Evolutionary conservation across 2,329 filamentous ascomycete species (phyloP).

Genomic region (Cercospora zeina): DNA sequence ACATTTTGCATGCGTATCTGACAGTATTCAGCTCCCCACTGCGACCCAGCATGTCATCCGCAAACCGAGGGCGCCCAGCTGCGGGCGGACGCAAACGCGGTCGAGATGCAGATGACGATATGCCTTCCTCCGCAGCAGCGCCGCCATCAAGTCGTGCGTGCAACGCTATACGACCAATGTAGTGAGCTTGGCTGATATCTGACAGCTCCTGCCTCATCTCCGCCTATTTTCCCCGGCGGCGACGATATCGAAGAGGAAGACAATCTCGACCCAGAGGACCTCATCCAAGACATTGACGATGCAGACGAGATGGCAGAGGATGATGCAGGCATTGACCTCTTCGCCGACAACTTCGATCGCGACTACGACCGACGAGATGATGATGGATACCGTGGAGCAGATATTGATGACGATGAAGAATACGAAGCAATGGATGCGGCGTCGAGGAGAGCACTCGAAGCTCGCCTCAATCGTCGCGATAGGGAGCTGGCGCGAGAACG

Average conservation of each 20-base stretch:
- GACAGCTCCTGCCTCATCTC: slow-evolving; percentile 59
- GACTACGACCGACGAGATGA: slow-evolving; percentile 59
- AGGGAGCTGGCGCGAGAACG: slow-evolving; percentile 67
- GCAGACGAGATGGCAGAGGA: slow-evolving; percentile 69
- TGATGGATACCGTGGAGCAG: slow-evolving; percentile 66
- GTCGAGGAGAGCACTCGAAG: slow-evolving; percentile 68
- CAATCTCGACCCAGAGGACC: slow-evolving; percentile 66
- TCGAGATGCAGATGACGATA: slow-evolving; percentile 64
- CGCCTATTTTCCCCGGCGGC: slow-evolving; percentile 66
- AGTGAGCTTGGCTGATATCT: slow-evolving; percentile 20
- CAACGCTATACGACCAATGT: neutral
- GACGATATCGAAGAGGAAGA: slow-evolving; percentile 68
- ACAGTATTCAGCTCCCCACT: slow-evolving; percentile 10
- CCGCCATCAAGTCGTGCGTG: slow-evolving; percentile 66
- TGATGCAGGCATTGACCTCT: slow-evolving; percentile 69
- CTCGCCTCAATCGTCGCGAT: slow-evolving; percentile 71
- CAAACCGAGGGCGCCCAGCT: slow-evolving; percentile 68
- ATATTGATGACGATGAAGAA: slow-evolving; percentile 75
- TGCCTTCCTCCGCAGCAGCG: slow-evolving; percentile 57
- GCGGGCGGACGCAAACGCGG: slow-evolving; percentile 61
- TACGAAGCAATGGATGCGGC: slow-evolving; percentile 69
- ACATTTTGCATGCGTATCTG: neutral
- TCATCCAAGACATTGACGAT: slow-evolving; percentile 65
- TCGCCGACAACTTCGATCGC: slow-evolving; percentile 67
- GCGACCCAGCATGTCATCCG: slow-evolving; percentile 71